Evolutionary conservation across 305 asterid species (phyloP).

Genomic region (Fraxinus angustifolia): DNA sequence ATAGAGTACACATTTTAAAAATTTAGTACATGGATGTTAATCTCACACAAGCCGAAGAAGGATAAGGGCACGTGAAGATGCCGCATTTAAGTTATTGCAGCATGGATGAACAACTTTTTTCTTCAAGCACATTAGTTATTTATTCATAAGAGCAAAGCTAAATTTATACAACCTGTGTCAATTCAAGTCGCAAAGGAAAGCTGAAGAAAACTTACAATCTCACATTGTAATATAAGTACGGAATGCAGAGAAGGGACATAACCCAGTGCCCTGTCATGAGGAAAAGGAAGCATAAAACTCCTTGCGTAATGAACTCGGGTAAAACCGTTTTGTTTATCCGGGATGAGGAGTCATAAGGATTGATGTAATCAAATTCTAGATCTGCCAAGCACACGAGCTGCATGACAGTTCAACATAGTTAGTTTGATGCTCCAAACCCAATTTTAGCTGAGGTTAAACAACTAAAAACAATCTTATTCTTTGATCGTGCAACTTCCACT

Average conservation of each 20-base stretch:
- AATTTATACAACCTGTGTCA: background rate
- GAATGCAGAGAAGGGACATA: constrained; percentile 65
- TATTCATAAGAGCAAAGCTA: background rate
- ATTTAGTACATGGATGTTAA: background rate
- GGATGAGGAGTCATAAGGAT: constrained; percentile 76
- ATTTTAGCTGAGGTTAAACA: background rate
- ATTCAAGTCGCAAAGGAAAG: constrained; percentile 16
- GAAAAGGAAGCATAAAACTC: constrained; percentile 65
- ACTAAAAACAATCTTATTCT: background rate
- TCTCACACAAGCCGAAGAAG: background rate
- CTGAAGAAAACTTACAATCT: constrained; percentile 56
- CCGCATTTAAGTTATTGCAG: background rate
- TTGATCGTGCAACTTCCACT: background rate
- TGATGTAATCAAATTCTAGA: constrained; percentile 80
- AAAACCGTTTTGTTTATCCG: constrained; percentile 66
- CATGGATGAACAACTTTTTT: background rate
- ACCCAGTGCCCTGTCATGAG: constrained; percentile 80
- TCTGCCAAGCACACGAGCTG: constrained; percentile 89
- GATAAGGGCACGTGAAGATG: background rate
- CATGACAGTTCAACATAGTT: constrained; percentile 24
- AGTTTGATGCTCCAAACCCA: background rate
- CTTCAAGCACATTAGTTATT: background rate
- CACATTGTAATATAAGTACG: constrained; percentile 66
- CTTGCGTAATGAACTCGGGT: constrained; percentile 74
- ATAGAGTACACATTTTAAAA: background rate